A percentile compares a stretch with the other conserved stretches of the same genome.
Evolutionary conservation across 2,329 filamentous ascomycete genomes (phyloP).

Genomic region (Calonectria fujianensis): DNA sequence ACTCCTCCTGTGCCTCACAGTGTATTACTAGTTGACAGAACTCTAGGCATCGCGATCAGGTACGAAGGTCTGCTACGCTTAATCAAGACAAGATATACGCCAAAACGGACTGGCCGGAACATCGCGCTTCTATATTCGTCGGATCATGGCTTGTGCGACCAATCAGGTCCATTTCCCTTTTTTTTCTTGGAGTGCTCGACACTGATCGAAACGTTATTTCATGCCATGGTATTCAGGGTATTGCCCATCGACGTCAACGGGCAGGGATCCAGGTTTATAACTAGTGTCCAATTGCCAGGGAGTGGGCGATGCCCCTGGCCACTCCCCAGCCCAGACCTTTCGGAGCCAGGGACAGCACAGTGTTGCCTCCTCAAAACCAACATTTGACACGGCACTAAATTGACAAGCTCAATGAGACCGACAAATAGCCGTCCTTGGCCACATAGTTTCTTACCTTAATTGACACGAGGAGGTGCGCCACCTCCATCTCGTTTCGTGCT

Average conservation of each 20-base stretch:
- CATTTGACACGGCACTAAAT: conserved; percentile 33
- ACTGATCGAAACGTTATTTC: conserved; percentile 27
- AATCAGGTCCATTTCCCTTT: conserved; percentile 3
- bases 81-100: not conserved
- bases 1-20: not conserved
- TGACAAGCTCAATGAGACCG: conserved; percentile 16
- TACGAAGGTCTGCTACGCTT: not conserved
- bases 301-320: conserved; percentile 12
- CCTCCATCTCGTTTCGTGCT: conserved; percentile 21
- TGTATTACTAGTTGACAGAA: conserved; percentile 8
- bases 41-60: not conserved
- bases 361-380: conserved; percentile 30
- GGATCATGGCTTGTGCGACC: not conserved
- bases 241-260: conserved; percentile 38
- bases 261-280: conserved; percentile 29
- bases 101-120: not conserved
- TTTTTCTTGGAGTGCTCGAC: not conserved
- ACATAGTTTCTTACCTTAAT: conserved; percentile 15
- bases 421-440: conserved; percentile 10
- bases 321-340: conserved; percentile 35
- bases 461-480: conserved; percentile 28
- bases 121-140: conserved; percentile 1
- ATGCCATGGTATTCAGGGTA: conserved; percentile 23
- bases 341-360: conserved; percentile 23
- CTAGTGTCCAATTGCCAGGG: conserved; percentile 25